phyloP scores from a whole-genome alignment of 345 rosid species.

The Arabidopsis arenosa region DNA sequence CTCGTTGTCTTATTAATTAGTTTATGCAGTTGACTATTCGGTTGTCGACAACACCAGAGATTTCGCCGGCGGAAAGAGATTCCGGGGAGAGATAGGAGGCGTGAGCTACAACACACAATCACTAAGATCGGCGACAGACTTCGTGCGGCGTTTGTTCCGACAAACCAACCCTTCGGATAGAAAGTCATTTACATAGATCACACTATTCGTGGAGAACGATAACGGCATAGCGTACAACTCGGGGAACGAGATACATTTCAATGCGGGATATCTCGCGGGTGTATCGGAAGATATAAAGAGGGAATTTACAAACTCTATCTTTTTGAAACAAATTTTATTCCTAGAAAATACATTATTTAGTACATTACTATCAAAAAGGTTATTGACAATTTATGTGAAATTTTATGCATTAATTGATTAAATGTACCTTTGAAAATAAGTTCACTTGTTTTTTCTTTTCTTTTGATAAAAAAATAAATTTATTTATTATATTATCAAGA shows the following conservation, averaged over 20 bases:
- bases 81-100: slow-evolving; percentile 46
- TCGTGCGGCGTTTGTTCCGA: slow-evolving; percentile 51
- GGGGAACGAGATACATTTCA: slow-evolving; percentile 41
- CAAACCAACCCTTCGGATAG: slow-evolving; percentile 49
- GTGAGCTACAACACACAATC: slow-evolving; percentile 43
- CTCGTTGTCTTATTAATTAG: slow-evolving; percentile 17
- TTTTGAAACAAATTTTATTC: no score
- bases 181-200: slow-evolving; percentile 34
- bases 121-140: slow-evolving; percentile 46
- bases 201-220: slow-evolving; percentile 46
- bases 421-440: no score
- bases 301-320: slow-evolving; percentile 38
- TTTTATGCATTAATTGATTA: no score
- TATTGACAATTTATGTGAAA: no score
- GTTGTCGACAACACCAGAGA: slow-evolving; percentile 48
- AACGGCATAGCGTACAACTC: slow-evolving; percentile 37
- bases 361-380: no score
- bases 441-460: no score
- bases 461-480: no score
- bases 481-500: no score
- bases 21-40: slow-evolving; percentile 38
- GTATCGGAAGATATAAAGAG: slow-evolving; percentile 48
- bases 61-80: slow-evolving; percentile 50
- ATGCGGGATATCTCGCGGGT: slow-evolving; percentile 38
- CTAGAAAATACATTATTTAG: no score